Base-by-base conservation (phyloP, 192 early-diverging fungal genomes). In the Coemansia sp. region DNA sequence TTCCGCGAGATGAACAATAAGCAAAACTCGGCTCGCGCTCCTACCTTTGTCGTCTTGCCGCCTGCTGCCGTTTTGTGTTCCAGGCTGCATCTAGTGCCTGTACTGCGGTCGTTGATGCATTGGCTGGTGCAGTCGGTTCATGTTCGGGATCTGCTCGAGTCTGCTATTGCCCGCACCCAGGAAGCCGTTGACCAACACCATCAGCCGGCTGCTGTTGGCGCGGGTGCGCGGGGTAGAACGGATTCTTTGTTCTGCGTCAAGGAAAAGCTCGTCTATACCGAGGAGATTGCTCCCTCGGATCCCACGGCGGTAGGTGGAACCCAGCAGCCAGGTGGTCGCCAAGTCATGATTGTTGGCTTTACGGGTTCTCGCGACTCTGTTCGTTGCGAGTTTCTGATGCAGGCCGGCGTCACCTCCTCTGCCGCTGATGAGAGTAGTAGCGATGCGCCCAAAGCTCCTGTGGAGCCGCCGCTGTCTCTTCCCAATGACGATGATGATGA, bases 381-480 rank as follows among this genome's bases (percentile, higher is more conserved):
- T 44, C 76, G 81, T 5, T 83, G 81, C 70, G 81, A 83, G 71
- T 83, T 78, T 62, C n/a, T 75, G 66, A 72, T 83, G 41, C 65
- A 64, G 22, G 71, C 76, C 8, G 67, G 75, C 16, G 80, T 78
- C n/a, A 47, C 60, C 49, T 27, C 27, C 27, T 24, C 6, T 6
- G 43, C 50, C 7, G 18, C 58, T 20, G 55, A 34, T 5, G 52
- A 55, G 34, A 7, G 7, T 15, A 55, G 20, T 41, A 27, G 27
- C 27, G 27, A 27, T 27, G 38, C 38, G 66, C 52, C 66, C 34
- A 11, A 4, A 33, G 27, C 5, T 3, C 58, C 58, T 1, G 6
- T 27, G n/a, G 34, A 5, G 36, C 41, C 34, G 27, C 27, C 27
- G 38, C 10, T 64, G 24, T 27, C 22, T 3, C 60, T 18, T 29